These are phyloP conservation scores for Rhododendron griersonianum DNA, from an alignment of 148 eudicot genomes.

Conservation along the genomic window DNA sequence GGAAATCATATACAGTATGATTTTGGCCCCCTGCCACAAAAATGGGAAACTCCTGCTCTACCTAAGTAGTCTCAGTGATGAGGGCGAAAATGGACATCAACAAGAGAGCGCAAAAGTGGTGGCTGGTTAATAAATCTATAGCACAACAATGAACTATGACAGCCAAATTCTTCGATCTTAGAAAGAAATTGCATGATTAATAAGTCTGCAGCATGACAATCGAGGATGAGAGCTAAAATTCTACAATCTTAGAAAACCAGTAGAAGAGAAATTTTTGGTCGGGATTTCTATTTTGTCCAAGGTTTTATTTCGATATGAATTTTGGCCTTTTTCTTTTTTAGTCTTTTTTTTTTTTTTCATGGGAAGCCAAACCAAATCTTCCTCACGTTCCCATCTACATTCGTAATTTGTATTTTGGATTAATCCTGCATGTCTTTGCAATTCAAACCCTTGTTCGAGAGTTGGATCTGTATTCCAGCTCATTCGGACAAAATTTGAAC, in stretches of 20 bases:
- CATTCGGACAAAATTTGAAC: no score
- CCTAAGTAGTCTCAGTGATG: neutral
- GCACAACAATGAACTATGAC: neutral
- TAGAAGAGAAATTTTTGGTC: neutral
- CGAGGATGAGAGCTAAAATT: neutral
- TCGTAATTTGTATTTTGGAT: neutral
- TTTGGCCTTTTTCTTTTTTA: neutral
- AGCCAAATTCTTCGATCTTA: neutral
- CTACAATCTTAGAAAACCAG: neutral
- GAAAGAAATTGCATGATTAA: neutral
- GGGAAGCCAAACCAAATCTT: neutral
- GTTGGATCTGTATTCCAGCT: no score
- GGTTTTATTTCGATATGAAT: neutral
- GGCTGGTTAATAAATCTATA: neutral
- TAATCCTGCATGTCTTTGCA: neutral
- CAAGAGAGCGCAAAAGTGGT: neutral
- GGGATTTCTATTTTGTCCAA: neutral
- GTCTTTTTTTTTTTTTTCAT: no score
- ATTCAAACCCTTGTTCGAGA: no score
- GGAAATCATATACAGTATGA: constrained; percentile 71
- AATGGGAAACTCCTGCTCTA: constrained; percentile 66
- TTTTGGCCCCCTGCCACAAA: constrained; percentile 71
- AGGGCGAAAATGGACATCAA: neutral
- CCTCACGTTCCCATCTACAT: neutral
- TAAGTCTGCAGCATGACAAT: neutral